These are phyloP conservation scores for Fusarium devonianum DNA, from an alignment of 2,329 filamentous ascomycete species.

Conservation along the genomic window DNA sequence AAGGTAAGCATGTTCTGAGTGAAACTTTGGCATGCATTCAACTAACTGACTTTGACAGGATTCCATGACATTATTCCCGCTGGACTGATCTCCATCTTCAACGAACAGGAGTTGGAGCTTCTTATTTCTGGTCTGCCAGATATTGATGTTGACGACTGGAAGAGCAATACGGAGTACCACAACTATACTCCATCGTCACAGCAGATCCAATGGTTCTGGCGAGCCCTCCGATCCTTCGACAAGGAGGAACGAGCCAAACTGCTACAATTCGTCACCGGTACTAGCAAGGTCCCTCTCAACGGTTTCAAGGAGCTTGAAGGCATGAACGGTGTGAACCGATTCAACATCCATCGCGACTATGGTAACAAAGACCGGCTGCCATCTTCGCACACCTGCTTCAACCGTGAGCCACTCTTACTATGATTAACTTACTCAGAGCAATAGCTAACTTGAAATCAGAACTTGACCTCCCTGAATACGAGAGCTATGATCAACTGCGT, in stretches of 20 bases:
- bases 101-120: slow-evolving; percentile 95
- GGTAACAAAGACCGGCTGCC: slow-evolving; percentile 95
- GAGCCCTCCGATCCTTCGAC: slow-evolving; percentile 94
- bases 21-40: neutral
- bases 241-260: slow-evolving; percentile 98
- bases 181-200: slow-evolving; percentile 94
- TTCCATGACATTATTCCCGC: slow-evolving; percentile 99
- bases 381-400: slow-evolving; percentile 98
- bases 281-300: slow-evolving; percentile 96
- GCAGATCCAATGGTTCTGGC: slow-evolving; percentile 99
- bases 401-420: slow-evolving; percentile 78
- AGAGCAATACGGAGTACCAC: slow-evolving; percentile 98
- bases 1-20: slow-evolving; percentile 61
- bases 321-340: slow-evolving; percentile 97
- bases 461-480: slow-evolving; percentile 97
- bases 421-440: slow-evolving; percentile 42
- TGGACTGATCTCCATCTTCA: slow-evolving; percentile 95
- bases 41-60: slow-evolving; percentile 55
- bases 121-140: slow-evolving; percentile 96
- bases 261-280: slow-evolving; percentile 97
- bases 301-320: slow-evolving; percentile 99
- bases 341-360: slow-evolving; percentile 99
- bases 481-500: slow-evolving; percentile 90
- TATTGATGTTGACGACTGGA: slow-evolving; percentile 98
- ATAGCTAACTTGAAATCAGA: slow-evolving; percentile 65